phyloP scores from a whole-genome alignment of 164 flowering plant species.

The Saururus chinensis region DNA sequence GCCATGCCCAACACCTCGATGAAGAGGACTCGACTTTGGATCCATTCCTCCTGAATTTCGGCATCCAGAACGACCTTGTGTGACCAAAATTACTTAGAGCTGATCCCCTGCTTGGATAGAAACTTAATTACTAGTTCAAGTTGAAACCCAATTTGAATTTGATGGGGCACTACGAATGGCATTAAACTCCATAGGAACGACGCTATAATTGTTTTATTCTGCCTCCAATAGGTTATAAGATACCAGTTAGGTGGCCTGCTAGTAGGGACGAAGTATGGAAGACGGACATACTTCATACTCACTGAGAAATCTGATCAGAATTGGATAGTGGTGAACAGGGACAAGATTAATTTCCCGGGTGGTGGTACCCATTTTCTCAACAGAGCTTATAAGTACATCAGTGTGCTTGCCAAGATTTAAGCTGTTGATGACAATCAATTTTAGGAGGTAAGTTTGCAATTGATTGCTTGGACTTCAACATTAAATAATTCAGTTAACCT shows the following conservation, averaged over 20 bases:
- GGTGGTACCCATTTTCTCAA: conserved; percentile 84
- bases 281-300: conserved; percentile 75
- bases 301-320: conserved; percentile 79
- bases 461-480: no score
- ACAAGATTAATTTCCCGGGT: conserved; percentile 79
- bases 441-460: no score
- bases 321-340: conserved; percentile 84
- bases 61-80: conserved; percentile 52
- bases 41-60: conserved; percentile 15
- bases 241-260: conserved; percentile 73
- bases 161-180: conserved; percentile 95
- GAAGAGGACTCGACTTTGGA: conserved; percentile 4
- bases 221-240: conserved; percentile 81
- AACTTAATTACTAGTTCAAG: conserved; percentile 56
- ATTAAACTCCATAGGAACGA: conserved; percentile 62
- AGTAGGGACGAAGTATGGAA: conserved; percentile 91
- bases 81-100: conserved; percentile 52
- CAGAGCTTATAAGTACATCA: conserved; percentile 76
- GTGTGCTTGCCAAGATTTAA: conserved; percentile 50
- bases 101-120: conserved; percentile 87
- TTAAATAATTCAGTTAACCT: no score
- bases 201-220: conserved; percentile 82
- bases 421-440: no score
- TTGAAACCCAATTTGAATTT: conserved; percentile 56
- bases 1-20: conserved; percentile 16